Percentiles rank a stretch among this genome's conserved stretches.
Conservation (phyloP, 129 eudicot species). For the Arctium lappa region DNA sequence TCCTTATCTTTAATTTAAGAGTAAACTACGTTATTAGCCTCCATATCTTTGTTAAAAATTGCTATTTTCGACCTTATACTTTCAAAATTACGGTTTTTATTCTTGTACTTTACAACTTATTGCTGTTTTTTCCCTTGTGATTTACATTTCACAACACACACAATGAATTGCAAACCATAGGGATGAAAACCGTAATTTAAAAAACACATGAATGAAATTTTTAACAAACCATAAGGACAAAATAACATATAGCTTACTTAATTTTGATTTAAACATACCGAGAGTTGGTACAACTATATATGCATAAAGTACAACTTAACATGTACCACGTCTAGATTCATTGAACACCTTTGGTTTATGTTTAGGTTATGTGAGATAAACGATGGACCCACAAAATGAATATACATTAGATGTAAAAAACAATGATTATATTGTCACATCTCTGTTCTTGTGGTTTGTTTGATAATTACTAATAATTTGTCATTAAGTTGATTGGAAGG, state of each 20-base stretch:
- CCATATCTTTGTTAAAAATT: too few relatives aligned
- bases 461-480: not conserved
- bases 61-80: too few relatives aligned
- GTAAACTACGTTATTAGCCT: too few relatives aligned
- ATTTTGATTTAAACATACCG: not conserved
- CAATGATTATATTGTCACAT: constrained; percentile 10
- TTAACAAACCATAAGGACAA: too few relatives aligned
- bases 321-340: constrained; percentile 26
- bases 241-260: too few relatives aligned
- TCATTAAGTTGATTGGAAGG: not conserved
- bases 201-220: too few relatives aligned
- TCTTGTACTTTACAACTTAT: too few relatives aligned
- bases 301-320: not conserved
- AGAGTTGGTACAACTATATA: not conserved
- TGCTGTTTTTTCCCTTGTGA: too few relatives aligned
- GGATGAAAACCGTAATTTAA: not conserved
- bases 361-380: not conserved
- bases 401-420: constrained; percentile 5
- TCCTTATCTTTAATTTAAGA: not conserved
- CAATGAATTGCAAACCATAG: too few relatives aligned
- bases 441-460: not conserved
- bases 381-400: constrained; percentile 19
- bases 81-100: too few relatives aligned
- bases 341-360: constrained; percentile 15
- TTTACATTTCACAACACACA: too few relatives aligned